phyloP scores from a whole-genome alignment of 108 stramenopile genomes.

The Schizochytrium sp. region DNA sequence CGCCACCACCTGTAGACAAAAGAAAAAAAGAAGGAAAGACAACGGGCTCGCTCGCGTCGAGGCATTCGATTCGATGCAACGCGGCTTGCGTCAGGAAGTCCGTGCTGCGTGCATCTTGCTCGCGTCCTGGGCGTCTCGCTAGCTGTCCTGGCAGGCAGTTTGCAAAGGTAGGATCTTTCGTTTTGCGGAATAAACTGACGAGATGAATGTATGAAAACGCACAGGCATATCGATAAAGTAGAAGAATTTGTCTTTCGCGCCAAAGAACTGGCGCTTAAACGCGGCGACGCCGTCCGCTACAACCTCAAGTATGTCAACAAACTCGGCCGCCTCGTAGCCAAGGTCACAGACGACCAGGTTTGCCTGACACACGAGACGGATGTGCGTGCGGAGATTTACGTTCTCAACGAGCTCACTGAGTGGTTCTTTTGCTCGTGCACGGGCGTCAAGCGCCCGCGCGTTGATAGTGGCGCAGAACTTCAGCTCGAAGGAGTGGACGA shows the following conservation, averaged over 20 bases:
- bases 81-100: too few species aligned
- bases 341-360: neutral
- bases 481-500: neutral
- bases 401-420: neutral
- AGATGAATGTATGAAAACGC: too few species aligned
- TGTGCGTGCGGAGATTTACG: neutral
- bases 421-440: conserved; percentile 1
- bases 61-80: too few species aligned
- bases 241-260: conserved; percentile 1
- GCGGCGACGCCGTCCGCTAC: neutral
- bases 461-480: neutral
- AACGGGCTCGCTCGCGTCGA: too few species aligned
- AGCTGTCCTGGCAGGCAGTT: too few species aligned
- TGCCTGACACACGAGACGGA: neutral
- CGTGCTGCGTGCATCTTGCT: too few species aligned
- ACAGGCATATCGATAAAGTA: neutral
- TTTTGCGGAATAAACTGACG: too few species aligned
- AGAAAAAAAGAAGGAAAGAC: too few species aligned
- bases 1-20: too few species aligned
- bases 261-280: neutral
- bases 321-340: neutral
- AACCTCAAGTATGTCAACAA: neutral
- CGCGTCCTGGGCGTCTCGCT: too few species aligned
- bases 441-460: neutral
- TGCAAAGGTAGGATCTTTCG: too few species aligned